phyloP scores from a whole-genome alignment of 1,284 basidiomycete species.

The Trichosporon sp. region DNA sequence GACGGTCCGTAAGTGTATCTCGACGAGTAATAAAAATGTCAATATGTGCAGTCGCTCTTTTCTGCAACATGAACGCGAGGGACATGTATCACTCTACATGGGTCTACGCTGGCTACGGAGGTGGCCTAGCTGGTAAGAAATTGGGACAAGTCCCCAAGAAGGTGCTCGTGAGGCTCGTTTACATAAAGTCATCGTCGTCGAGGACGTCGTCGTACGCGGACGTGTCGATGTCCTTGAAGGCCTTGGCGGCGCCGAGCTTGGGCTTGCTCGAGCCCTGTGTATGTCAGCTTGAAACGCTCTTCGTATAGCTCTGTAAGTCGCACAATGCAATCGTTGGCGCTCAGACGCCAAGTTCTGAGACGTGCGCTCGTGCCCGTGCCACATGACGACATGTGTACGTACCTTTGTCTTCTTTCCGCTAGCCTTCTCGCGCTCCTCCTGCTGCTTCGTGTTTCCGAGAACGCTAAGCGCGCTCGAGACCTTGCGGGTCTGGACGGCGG shows the following conservation, averaged over 20 bases:
- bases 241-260: constrained; percentile 75
- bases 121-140: not conserved
- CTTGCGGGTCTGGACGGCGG: constrained; percentile 83
- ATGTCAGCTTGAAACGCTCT: not conserved
- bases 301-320: no score
- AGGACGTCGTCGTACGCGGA: constrained; percentile 73
- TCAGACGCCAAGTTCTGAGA: not conserved
- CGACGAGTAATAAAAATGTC: no score
- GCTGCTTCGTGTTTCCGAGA: constrained; percentile 89
- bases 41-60: no score
- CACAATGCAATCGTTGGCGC: no score
- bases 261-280: constrained; percentile 52
- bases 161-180: constrained; percentile 1
- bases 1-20: no score
- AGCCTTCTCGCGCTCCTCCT: constrained; percentile 73
- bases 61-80: no score
- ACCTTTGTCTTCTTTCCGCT: constrained; percentile 74
- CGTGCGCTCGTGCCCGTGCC: not conserved
- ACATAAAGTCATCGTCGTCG: constrained; percentile 56
- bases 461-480: constrained; percentile 72
- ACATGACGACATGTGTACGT: not conserved
- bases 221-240: constrained; percentile 62
- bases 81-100: constrained; percentile 3
- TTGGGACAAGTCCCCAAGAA: not conserved
- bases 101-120: not conserved